These are phyloP conservation scores for Polytrichum formosum DNA, from an alignment of 225 moss, liverwort and hornwort genomes.

Conservation along the genomic window DNA sequence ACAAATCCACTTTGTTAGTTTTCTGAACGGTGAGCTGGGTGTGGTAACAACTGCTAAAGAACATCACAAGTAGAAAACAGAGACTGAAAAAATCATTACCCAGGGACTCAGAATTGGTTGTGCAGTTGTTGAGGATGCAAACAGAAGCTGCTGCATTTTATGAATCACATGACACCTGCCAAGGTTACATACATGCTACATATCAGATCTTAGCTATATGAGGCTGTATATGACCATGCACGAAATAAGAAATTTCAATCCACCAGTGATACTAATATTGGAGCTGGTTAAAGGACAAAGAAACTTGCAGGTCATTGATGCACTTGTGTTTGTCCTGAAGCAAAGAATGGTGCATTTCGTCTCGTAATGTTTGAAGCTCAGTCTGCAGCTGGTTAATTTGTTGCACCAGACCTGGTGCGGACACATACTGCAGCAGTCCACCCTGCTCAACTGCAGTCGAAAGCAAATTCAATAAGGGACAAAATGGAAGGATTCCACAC, in stretches of 20 bases:
- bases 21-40: too few species aligned
- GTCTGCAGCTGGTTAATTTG: conserved; percentile 85
- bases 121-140: conserved; percentile 94
- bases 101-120: conserved; percentile 91
- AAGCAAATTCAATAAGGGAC: too few species aligned
- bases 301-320: conserved; percentile 75
- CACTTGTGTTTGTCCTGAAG: conserved; percentile 90
- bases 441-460: conserved; percentile 67
- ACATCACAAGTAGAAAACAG: too few species aligned
- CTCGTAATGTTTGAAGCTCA: conserved; percentile 72
- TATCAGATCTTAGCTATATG: too few species aligned
- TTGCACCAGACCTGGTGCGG: conserved; percentile 93
- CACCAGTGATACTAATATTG: too few species aligned
- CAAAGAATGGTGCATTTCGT: conserved; percentile 83
- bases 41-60: too few species aligned
- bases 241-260: too few species aligned
- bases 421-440: conserved; percentile 87
- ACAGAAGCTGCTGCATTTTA: conserved; percentile 94
- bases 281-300: neutral
- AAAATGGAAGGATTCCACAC: too few species aligned
- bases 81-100: conserved; percentile 32
- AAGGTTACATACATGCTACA: neutral
- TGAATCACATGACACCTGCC: conserved; percentile 89
- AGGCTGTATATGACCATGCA: too few species aligned
- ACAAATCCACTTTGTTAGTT: too few species aligned